A percentile compares a stretch with the other conserved stretches of the same genome.
Conservation (phyloP, 768 basidiomycete genomes). For the Coprinopsis sp. region DNA sequence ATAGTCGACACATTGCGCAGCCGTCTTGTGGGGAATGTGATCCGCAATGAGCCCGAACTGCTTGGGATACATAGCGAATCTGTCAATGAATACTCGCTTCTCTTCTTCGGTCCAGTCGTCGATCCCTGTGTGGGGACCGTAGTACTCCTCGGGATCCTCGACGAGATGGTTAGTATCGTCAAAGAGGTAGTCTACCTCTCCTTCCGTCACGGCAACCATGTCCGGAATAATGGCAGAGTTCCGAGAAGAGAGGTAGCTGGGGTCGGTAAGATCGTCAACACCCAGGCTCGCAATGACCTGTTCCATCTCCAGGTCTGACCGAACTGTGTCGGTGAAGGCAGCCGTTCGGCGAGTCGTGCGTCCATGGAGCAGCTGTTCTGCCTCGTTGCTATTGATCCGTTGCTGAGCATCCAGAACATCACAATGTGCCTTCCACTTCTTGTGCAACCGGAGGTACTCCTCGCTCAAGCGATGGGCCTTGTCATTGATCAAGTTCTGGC, state of each 20-base stretch:
- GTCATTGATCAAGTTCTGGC: slow-evolving; percentile 42
- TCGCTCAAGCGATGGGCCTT: slow-evolving; percentile 55
- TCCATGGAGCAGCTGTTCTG: slow-evolving; percentile 35
- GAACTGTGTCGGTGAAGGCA: slow-evolving; percentile 82
- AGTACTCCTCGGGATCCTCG: slow-evolving; percentile 72
- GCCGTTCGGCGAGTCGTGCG: slow-evolving; percentile 73
- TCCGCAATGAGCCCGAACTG: slow-evolving; percentile 93
- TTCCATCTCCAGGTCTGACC: slow-evolving; percentile 95
- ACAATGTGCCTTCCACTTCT: slow-evolving; percentile 72
- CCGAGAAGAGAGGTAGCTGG: slow-evolving; percentile 75
- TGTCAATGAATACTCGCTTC: slow-evolving; percentile 69
- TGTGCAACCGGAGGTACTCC: slow-evolving; percentile 67
- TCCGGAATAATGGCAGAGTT: slow-evolving; percentile 89
- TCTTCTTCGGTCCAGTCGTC: slow-evolving; percentile 88
- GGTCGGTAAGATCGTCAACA: slow-evolving; percentile 90
- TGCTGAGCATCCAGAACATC: slow-evolving; percentile 58
- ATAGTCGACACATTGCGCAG: slow-evolving; percentile 85
- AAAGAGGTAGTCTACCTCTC: slow-evolving; percentile 57
- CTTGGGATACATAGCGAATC: slow-evolving; percentile 83
- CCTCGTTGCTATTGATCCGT: slow-evolving; percentile 36
- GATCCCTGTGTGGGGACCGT: slow-evolving; percentile 64
- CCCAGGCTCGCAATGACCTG: slow-evolving; percentile 94
- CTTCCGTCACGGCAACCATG: slow-evolving; percentile 71
- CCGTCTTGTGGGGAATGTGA: slow-evolving; percentile 75
- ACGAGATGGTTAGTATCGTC: slow-evolving; percentile 87